Evolutionary conservation across 768 basidiomycete species (phyloP).

Genomic region (Psilocybe subaeruginosa): DNA sequence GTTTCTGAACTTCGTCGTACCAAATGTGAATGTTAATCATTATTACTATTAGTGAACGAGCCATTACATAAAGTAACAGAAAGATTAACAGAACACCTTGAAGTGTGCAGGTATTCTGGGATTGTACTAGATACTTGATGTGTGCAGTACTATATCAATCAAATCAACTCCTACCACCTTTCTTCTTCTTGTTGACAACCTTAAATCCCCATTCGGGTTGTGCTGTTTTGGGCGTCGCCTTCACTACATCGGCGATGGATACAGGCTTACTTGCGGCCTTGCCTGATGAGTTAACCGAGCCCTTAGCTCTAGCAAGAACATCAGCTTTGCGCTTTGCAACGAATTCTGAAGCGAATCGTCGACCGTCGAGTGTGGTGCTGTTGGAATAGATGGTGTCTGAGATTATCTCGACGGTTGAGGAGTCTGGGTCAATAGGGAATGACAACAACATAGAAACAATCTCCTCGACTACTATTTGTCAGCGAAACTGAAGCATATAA

Average conservation of each 20-base stretch:
- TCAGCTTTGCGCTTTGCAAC: constrained; percentile 86
- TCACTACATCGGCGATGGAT: constrained; percentile 90
- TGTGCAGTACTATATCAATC: neutral
- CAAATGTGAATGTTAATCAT: neutral
- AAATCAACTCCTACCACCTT: constrained; percentile 21
- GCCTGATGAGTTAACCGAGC: constrained; percentile 30
- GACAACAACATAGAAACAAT: constrained; percentile 94
- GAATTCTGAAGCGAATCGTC: constrained; percentile 94
- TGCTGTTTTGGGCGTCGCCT: constrained; percentile 77
- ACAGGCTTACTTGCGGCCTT: constrained; percentile 54
- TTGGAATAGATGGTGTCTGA: constrained; percentile 94
- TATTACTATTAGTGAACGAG: neutral
- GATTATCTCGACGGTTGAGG: constrained; percentile 86
- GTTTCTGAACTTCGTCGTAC: neutral
- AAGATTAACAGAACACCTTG: constrained; percentile 1
- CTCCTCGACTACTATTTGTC: constrained; percentile 75
- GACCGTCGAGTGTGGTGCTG: constrained; percentile 92
- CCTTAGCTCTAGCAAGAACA: constrained; percentile 57
- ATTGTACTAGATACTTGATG: neutral
- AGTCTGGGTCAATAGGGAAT: constrained; percentile 89
- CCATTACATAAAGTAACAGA: neutral
- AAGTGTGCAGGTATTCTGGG: neutral
- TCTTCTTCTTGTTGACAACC: constrained; percentile 94
- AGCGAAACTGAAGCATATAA: neutral
- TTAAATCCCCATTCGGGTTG: constrained; percentile 89